Evolutionary conservation across 2,329 filamentous ascomycete species (phyloP).

Genomic region (Scedosporium apiospermum): DNA sequence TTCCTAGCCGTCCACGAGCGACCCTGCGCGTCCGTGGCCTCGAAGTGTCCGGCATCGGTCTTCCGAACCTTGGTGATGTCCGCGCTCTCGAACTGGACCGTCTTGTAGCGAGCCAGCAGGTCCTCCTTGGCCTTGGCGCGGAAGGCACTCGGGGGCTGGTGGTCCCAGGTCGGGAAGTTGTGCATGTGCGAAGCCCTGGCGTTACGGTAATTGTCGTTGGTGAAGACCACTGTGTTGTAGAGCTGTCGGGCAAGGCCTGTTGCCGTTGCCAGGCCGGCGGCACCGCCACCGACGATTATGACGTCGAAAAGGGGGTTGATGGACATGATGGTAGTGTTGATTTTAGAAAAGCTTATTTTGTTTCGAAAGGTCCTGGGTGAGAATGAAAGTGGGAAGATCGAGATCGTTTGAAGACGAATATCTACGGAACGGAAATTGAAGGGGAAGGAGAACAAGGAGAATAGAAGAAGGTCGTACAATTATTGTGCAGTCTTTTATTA

Average conservation of each 20-base stretch:
- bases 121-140: slow-evolving; percentile 23
- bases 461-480: too few relatives aligned
- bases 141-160: slow-evolving; percentile 23
- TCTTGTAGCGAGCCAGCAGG: slow-evolving; percentile 23
- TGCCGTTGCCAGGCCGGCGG: slow-evolving; percentile 38
- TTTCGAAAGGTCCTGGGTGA: too few relatives aligned
- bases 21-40: slow-evolving; percentile 29
- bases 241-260: slow-evolving; percentile 38
- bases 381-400: too few relatives aligned
- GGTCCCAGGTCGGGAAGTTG: slow-evolving; percentile 29
- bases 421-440: too few relatives aligned
- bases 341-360: too few relatives aligned
- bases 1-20: slow-evolving; percentile 37
- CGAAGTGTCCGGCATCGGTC: slow-evolving; percentile 21
- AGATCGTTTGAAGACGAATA: too few relatives aligned
- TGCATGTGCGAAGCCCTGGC: slow-evolving; percentile 37
- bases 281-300: slow-evolving; percentile 43
- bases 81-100: slow-evolving; percentile 21
- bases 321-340: slow-evolving; percentile 6
- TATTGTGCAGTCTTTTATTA: too few relatives aligned
- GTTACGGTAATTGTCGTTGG: slow-evolving; percentile 42
- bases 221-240: slow-evolving; percentile 37
- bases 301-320: slow-evolving; percentile 30
- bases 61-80: slow-evolving; percentile 18
- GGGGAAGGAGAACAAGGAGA: too few relatives aligned